A percentile compares a stretch with the other conserved stretches of the same genome.
These are phyloP conservation scores for Hericium alpestre DNA, from an alignment of 768 basidiomycete genomes.

Conservation along the genomic window DNA sequence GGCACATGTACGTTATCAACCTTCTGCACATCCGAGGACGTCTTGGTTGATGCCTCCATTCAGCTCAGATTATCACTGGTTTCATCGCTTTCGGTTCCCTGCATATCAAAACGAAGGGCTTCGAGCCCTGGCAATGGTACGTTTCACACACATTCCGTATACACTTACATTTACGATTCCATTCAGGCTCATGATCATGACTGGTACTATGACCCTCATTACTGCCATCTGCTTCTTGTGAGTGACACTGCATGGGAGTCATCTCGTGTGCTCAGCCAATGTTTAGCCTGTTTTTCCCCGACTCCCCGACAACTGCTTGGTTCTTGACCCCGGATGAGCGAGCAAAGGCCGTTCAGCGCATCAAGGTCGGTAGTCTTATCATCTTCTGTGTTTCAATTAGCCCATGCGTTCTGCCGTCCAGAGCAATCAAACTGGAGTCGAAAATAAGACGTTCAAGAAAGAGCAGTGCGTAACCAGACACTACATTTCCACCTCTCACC, in stretches of 20 bases:
- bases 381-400: background rate
- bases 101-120: conserved; percentile 44
- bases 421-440: conserved; percentile 73
- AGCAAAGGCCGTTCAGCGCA: conserved; percentile 47
- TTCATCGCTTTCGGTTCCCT: conserved; percentile 59
- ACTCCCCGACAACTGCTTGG: conserved; percentile 66
- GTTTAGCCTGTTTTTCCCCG: conserved; percentile 55
- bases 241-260: background rate
- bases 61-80: conserved; percentile 61
- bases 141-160: conserved; percentile 1
- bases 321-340: conserved; percentile 63
- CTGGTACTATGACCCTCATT: conserved; percentile 46
- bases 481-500: too few relatives aligned
- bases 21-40: background rate
- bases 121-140: conserved; percentile 70
- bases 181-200: conserved; percentile 58
- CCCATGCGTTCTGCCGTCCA: conserved; percentile 12
- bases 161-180: too few relatives aligned
- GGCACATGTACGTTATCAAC: conserved; percentile 38
- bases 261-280: background rate
- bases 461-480: conserved; percentile 47
- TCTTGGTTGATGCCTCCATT: background rate
- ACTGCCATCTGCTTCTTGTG: conserved; percentile 48
- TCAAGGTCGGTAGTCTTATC: conserved; percentile 35
- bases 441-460: conserved; percentile 73